Base-by-base conservation (phyloP, 75 land plant species). In the Pinus albicaulis region DNA sequence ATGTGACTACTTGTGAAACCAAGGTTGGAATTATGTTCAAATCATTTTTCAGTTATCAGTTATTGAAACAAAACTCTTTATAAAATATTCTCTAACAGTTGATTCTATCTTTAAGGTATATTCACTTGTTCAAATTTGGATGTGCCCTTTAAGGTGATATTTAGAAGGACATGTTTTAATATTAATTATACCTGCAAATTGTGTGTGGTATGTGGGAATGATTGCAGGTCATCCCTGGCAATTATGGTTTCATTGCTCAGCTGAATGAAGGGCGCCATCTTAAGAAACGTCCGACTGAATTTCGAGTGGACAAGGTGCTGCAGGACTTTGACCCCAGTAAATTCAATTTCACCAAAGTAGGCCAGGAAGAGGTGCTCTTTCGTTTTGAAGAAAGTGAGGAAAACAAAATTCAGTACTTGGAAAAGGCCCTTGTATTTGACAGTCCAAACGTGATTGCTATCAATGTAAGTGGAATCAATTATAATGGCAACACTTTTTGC, bases 341-440 rank as follows among this genome's bases (percentile, higher is more conserved):
- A 80, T 97, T 97, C 89, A 97, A 97, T 80, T 97, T 97, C 83
- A 95, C 99, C 7, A 94, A 95, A 82, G 86, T 95, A 55, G 95
- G 92, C 44, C 95, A 97, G 70, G 95, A 97, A 52, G 99, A 97
- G 84, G 85, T 92, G 77, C 87, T 97, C 38, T 95, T 95, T 80
- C 82, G 86, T 64, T 92, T 97, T 66, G 92, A 90, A 76, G 86
- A 85, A 66, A 87, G 89, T 34, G 80, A 81, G 14, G 79, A 80
- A 72, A 86, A 76, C 14, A 59, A 72, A 22, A 60, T 59, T n/a
- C 52, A 57, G 36, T 84, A 77, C 36, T 64, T 80, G 15, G 86
- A 81, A n/a, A 79, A 56, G 74, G 87, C 90, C 28, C 82, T 82
- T 19, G 87, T 89, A 69, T 77, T 79, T 24, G 83, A 79, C 38